Percentiles rank a stretch among this genome's conserved stretches.
phyloP scores from a whole-genome alignment of 2,329 filamentous ascomycete genomes.

The Macroventuria anomochaeta region DNA sequence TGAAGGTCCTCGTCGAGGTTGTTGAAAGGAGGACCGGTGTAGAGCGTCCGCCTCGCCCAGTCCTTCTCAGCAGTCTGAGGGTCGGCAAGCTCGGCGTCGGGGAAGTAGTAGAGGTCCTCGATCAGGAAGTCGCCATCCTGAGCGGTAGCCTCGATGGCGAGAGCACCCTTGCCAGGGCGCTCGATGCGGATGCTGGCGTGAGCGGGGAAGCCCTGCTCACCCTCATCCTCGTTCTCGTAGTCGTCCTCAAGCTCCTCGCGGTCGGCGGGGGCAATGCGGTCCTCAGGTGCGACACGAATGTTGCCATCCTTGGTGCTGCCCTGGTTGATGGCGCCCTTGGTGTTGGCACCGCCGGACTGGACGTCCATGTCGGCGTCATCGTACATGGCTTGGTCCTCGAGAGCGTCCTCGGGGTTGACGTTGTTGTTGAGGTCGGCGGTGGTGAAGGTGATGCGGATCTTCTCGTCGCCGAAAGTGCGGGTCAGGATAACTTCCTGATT shows the following conservation, averaged over 20 bases:
- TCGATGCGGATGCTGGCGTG: constrained; percentile 86
- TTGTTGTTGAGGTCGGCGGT: constrained; percentile 76
- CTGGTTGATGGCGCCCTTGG: constrained; percentile 63
- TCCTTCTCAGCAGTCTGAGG: constrained; percentile 76
- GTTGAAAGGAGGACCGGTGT: constrained; percentile 89
- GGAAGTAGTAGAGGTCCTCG: constrained; percentile 89
- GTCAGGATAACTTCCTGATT: constrained; percentile 87
- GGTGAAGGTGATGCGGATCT: constrained; percentile 85
- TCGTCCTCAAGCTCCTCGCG: constrained; percentile 64
- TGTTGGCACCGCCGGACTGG: constrained; percentile 63
- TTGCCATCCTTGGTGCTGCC: constrained; percentile 59
- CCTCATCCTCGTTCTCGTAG: constrained; percentile 58
- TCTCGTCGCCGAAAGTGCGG: constrained; percentile 85
- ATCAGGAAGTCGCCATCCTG: constrained; percentile 87
- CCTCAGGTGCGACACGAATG: constrained; percentile 62
- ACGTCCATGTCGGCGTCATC: constrained; percentile 50
- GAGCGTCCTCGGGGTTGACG: constrained; percentile 53
- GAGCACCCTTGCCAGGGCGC: constrained; percentile 82
- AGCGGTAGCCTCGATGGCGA: constrained; percentile 84
- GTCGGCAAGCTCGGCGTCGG: constrained; percentile 77
- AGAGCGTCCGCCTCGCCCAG: constrained; percentile 77
- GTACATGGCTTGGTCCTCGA: constrained; percentile 58
- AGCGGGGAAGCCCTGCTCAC: constrained; percentile 71
- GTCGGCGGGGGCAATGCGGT: constrained; percentile 63
- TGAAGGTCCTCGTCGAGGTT: constrained; percentile 97